Evolutionary conservation across 108 stramenopile genomes (phyloP).

Genomic region (Poteriospumella lacustris): DNA sequence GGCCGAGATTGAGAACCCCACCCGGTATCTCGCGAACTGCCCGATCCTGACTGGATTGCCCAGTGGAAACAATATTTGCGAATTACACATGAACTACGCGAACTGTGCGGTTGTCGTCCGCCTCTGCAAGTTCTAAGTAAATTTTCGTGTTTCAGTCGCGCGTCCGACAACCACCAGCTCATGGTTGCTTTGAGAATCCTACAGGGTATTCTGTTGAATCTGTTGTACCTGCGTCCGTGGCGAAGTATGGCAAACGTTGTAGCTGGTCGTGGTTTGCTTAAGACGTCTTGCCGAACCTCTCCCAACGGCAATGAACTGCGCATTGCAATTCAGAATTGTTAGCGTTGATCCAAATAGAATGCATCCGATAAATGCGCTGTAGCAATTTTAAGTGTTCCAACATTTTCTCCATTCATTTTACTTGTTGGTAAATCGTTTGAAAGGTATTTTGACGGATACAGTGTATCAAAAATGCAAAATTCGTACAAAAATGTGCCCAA

Average conservation of each 20-base stretch:
- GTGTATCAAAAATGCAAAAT: too few relatives aligned
- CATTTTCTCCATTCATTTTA: too few relatives aligned
- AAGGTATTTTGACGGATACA: too few relatives aligned
- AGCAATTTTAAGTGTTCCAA: too few relatives aligned
- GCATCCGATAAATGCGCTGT: conserved; percentile 60
- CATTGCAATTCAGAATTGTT: conserved; percentile 68
- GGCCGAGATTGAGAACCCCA: background rate
- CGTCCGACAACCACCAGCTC: background rate
- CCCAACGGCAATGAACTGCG: conserved; percentile 55
- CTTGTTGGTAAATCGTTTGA: too few relatives aligned
- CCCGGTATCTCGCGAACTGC: conserved; percentile 5
- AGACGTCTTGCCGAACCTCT: conserved; percentile 38
- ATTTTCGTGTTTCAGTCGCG: background rate
- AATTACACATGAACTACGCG: conserved; percentile 19
- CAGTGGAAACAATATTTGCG: conserved; percentile 22
- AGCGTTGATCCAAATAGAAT: conserved; percentile 73
- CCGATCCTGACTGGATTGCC: conserved; percentile 11
- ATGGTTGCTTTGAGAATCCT: background rate
- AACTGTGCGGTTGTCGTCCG: background rate
- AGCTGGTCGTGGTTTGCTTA: background rate
- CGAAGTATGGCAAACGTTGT: conserved; percentile 58
- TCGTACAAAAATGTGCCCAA: too few relatives aligned
- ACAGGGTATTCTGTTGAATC: background rate
- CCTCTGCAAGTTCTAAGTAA: conserved; percentile 15
- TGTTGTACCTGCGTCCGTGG: conserved; percentile 27